Evolutionary conservation across 192 early-diverging fungal species (phyloP).

Genomic region (Backusella macrospora): DNA sequence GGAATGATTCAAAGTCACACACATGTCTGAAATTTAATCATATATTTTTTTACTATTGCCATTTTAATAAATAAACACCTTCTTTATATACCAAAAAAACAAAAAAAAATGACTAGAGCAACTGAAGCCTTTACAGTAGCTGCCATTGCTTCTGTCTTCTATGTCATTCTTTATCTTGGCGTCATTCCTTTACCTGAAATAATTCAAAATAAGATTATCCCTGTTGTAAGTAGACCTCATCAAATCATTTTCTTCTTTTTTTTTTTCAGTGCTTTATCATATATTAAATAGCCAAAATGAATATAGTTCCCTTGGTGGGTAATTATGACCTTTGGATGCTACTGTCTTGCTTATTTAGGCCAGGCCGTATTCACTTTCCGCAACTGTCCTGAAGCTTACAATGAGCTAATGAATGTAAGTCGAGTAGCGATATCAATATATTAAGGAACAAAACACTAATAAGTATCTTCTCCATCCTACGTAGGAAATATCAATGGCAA

Average conservation of each 20-base stretch:
- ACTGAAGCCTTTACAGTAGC: conserved; percentile 50
- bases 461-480: conserved; percentile 6
- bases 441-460: conserved; percentile 4
- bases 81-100: neutral
- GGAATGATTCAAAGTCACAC: neutral
- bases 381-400: conserved; percentile 90
- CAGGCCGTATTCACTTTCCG: conserved; percentile 86
- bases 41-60: neutral
- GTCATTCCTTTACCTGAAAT: conserved; percentile 50
- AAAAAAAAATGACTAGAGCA: conserved; percentile 49
- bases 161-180: conserved; percentile 47
- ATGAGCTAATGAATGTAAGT: conserved; percentile 75
- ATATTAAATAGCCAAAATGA: too few species aligned
- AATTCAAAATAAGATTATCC: conserved; percentile 53
- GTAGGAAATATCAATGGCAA: conserved; percentile 86
- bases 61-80: neutral
- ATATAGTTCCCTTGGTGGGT: conserved; percentile 76
- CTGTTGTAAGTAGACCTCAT: conserved; percentile 45
- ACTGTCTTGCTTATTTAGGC: conserved; percentile 86
- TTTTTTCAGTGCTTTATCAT: neutral
- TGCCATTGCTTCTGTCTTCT: conserved; percentile 45
- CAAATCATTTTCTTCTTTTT: neutral
- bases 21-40: neutral
- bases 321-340: conserved; percentile 85
- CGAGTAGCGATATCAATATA: too few species aligned